Evolutionary conservation across 1,284 basidiomycete species (phyloP), one percentile per base, ranked within the genome.

Genomic region (Cutaneotrichosporon spelunceum): DNA sequence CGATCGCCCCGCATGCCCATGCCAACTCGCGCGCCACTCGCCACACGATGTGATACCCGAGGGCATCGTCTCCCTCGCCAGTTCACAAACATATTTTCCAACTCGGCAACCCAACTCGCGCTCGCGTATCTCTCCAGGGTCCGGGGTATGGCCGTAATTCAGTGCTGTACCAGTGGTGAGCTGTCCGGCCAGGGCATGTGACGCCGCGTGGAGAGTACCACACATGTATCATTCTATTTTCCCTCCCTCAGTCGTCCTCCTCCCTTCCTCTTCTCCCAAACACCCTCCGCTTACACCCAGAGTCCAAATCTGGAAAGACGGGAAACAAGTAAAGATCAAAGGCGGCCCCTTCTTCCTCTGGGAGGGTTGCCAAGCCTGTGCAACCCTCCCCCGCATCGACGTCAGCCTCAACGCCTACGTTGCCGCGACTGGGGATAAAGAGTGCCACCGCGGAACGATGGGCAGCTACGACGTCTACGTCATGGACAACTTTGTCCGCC

Each of bases 281-380:
- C 30, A 24, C 56, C 14, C 19, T 19, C 16, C 8, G 19, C 19
- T 42, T 0, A 42, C 39, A n/a, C 19, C 11, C 16, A 66, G 64
- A 45, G 49, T 66, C 16, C 56, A 66, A 21, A 42, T 66, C n/a
- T 61, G 42, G 54, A 10, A 8, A 6, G 53, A 53, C 34, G 64
- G 55, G 1, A 13, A 10, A 4, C 49, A 56, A 27, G 24, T 59
- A 9, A 11, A 26, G 11, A 54, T 59, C 30, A 47, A 48, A 8
- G 30, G 30, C 24, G 49, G 50, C 7, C 56, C 56, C 16, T 53
- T 62, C 47, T 62, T 66, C 49, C 61, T 66, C 59, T 66, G 59
- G 61, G 64, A 66, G 16, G 64, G 52, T 3, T 66, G 64, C 53
- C 61, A 62, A 29, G 64, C 64, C 23, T 66, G 64, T 44, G 55